Conservation (phyloP, 345 rosid species). For the Passiflora organensis region DNA sequence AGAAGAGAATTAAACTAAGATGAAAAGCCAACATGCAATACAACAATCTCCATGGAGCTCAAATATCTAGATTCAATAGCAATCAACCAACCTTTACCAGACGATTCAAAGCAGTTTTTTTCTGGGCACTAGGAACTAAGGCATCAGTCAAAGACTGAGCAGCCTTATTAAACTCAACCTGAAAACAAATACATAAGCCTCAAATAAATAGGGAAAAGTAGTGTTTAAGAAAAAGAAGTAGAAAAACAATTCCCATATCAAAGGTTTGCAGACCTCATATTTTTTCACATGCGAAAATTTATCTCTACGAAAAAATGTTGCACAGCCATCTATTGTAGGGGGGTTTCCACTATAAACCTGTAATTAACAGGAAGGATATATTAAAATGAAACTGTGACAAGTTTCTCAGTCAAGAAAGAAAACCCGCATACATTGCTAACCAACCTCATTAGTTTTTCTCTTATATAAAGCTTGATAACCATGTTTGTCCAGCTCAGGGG, state of each 20-base stretch:
- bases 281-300: slow-evolving; percentile 96
- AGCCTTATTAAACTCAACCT: slow-evolving; percentile 99
- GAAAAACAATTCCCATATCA: slow-evolving; percentile 1
- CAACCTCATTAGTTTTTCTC: slow-evolving; percentile 88
- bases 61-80: slow-evolving; percentile 2
- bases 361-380: slow-evolving; percentile 5
- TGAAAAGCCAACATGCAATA: background rate
- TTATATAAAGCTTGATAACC: slow-evolving; percentile 88
- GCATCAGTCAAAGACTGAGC: slow-evolving; percentile 97
- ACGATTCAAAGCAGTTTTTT: slow-evolving; percentile 78
- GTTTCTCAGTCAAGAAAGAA: background rate
- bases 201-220: slow-evolving; percentile 10
- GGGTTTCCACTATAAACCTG: slow-evolving; percentile 72
- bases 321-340: slow-evolving; percentile 79
- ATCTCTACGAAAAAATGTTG: slow-evolving; percentile 89
- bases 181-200: slow-evolving; percentile 12
- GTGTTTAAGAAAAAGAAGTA: background rate
- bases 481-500: slow-evolving; percentile 93
- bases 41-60: background rate
- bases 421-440: background rate
- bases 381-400: background rate
- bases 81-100: slow-evolving; percentile 65
- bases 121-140: slow-evolving; percentile 69
- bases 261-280: slow-evolving; percentile 66
- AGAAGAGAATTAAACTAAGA: slow-evolving; percentile 19